Evolutionary conservation across 179 eudicot genomes (phyloP).

Genomic region (Camellia oleifera): DNA sequence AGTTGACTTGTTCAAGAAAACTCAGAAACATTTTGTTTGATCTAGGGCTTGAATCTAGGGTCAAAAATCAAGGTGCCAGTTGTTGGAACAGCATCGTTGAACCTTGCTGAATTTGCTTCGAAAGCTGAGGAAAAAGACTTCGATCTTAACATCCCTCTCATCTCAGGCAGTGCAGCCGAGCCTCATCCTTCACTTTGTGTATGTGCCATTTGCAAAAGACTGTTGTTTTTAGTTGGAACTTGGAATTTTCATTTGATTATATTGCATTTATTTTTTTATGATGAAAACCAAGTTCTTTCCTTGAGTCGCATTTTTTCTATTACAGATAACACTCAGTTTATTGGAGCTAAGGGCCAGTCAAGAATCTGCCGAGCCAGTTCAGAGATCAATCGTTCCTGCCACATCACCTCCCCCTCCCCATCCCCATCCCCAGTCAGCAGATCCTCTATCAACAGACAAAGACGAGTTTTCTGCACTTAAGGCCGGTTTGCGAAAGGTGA

Average conservation of each 20-base stretch:
- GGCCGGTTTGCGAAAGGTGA: conserved; percentile 67
- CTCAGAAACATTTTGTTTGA: background rate
- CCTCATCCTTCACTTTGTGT: conserved; percentile 49
- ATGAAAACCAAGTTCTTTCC: background rate
- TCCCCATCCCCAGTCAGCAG: conserved; percentile 39
- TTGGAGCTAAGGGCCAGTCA: conserved; percentile 52
- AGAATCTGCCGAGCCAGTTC: conserved; percentile 46
- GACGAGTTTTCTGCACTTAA: conserved; percentile 70
- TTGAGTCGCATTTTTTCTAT: background rate
- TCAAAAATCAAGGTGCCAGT: conserved; percentile 45
- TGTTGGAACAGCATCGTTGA: conserved; percentile 53
- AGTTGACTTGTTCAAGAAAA: background rate
- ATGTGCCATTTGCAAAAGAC: conserved; percentile 18
- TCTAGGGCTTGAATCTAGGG: conserved; percentile 55
- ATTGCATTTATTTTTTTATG: background rate
- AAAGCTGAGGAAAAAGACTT: conserved; percentile 51
- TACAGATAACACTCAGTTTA: conserved; percentile 60
- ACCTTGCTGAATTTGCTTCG: conserved; percentile 76
- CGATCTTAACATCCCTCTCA: conserved; percentile 57
- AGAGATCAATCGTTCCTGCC: conserved; percentile 34
- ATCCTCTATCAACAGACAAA: conserved; percentile 44
- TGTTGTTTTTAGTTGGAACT: background rate
- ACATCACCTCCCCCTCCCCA: conserved; percentile 42
- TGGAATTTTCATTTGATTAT: background rate
- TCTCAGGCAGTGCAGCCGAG: conserved; percentile 35